Evolutionary conservation across 2,329 filamentous ascomycete species (phyloP), one percentile per base, ranked within the genome.

Genomic region (Aspergillus ustus): DNA sequence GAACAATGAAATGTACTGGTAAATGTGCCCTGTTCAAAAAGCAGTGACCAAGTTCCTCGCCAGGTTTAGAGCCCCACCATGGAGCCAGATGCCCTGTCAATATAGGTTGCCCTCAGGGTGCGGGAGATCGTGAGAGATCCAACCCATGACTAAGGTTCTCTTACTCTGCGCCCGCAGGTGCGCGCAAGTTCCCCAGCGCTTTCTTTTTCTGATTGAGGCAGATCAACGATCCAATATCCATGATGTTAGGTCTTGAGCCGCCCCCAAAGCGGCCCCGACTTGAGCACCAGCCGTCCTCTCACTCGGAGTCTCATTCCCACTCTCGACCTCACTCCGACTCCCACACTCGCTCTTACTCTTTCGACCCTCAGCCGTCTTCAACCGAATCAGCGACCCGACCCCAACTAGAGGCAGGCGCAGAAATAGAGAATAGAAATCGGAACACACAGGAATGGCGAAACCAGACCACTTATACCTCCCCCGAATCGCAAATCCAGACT

Each of bases 251-350:
- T 19, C 9, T 59, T 34, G 60, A 61, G 48, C 55, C 57, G 20
- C 60, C 60, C 22, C 40, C 45, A 49, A 66, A 66, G 20, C 64
- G 62, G 15, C 59, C 53, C 17, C 54, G 51, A 34, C 55, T 63
- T 28, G 48, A 52, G 20, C 28, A 29, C 19, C 34, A 40, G 15
- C 15, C 8, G 11, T 40, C 34, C 49, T 40, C 34, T 40, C 34
- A 40, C 34, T 40, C 34, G 1, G 8, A 34, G 8, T 9, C 31
- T 34, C 58, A 34, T 20, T 29, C 44, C 6, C 22, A 15, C 20
- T 31, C 29, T 49, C 40, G 37, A 7, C 20, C 31, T 20, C 13
- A 15, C 7, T 5, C 17, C 25, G 25, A 25, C 28, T 20, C 13
- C 31, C 57, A 31, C 28, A 20, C 43, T 8, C 20, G 15, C 43